phyloP scores from a whole-genome alignment of 768 basidiomycete species.

The Heimioporus sp. region DNA sequence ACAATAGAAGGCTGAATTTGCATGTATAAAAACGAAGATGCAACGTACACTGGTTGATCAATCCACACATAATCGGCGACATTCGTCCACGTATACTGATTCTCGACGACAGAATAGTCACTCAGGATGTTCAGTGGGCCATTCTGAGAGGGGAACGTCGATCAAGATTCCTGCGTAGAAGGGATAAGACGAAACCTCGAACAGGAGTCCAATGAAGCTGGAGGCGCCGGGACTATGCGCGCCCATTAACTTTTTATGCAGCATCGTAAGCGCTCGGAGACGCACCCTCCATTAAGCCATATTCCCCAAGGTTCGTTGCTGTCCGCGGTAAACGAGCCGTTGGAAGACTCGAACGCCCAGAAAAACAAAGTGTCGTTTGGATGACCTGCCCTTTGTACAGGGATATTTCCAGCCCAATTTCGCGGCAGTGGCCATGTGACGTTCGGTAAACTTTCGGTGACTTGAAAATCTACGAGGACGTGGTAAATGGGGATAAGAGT shows the following conservation, averaged over 20 bases:
- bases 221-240: constrained; percentile 59
- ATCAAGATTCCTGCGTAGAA: neutral
- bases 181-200: constrained; percentile 44
- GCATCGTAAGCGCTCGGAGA: neutral
- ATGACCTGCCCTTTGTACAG: constrained; percentile 54
- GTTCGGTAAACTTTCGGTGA: constrained; percentile 53
- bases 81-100: constrained; percentile 55
- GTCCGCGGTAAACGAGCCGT: constrained; percentile 51
- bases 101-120: constrained; percentile 47
- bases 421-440: constrained; percentile 48
- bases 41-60: constrained; percentile 60
- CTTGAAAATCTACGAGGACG: constrained; percentile 49
- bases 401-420: constrained; percentile 61
- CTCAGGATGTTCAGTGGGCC: constrained; percentile 59
- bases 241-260: neutral
- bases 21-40: neutral
- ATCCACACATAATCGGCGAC: constrained; percentile 62
- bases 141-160: constrained; percentile 40
- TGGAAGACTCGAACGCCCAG: constrained; percentile 53
- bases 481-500: neutral
- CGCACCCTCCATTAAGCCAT: constrained; percentile 71
- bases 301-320: constrained; percentile 62
- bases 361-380: constrained; percentile 68
- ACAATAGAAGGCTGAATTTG: constrained; percentile 13
- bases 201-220: constrained; percentile 58